A percentile compares a stretch with the other conserved stretches of the same genome.
phyloP scores from a whole-genome alignment of 176 grass and related monocot genomes.

The Poa annua region DNA sequence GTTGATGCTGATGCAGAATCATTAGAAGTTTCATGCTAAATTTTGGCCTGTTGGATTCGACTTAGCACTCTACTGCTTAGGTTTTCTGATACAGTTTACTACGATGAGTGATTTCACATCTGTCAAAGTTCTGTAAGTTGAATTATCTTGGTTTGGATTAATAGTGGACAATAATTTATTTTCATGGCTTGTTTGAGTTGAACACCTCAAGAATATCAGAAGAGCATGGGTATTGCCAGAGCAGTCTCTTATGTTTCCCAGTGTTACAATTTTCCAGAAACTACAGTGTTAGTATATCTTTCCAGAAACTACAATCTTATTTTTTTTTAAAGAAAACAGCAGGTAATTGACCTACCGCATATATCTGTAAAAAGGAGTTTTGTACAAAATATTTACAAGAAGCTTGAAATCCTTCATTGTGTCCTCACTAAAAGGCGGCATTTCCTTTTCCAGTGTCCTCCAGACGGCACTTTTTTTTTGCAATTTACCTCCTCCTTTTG shows the following conservation, averaged over 20 bases:
- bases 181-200: not conserved
- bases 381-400: not conserved
- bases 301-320: not conserved
- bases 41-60: not conserved
- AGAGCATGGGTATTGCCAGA: not conserved
- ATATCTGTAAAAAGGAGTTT: not conserved
- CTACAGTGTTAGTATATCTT: not conserved
- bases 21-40: not conserved
- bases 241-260: not conserved
- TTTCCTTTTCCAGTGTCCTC: constrained; percentile 40
- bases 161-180: not conserved
- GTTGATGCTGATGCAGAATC: constrained; percentile 66
- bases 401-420: not conserved
- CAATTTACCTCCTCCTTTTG: constrained; percentile 19
- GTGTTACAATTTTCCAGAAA: not conserved
- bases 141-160: not conserved
- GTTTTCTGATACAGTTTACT: no score
- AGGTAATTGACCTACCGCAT: not conserved
- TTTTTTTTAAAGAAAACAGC: not conserved
- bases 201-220: not conserved
- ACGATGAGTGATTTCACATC: no score
- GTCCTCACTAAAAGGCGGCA: constrained; percentile 49
- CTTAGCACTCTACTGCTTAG: not conserved
- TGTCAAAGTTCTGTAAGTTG: not conserved
- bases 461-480: not conserved